A percentile compares a stretch with the other conserved stretches of the same genome.
Evolutionary conservation across 208 protist species (phyloP).

Genomic region (Leishmania major): DNA sequence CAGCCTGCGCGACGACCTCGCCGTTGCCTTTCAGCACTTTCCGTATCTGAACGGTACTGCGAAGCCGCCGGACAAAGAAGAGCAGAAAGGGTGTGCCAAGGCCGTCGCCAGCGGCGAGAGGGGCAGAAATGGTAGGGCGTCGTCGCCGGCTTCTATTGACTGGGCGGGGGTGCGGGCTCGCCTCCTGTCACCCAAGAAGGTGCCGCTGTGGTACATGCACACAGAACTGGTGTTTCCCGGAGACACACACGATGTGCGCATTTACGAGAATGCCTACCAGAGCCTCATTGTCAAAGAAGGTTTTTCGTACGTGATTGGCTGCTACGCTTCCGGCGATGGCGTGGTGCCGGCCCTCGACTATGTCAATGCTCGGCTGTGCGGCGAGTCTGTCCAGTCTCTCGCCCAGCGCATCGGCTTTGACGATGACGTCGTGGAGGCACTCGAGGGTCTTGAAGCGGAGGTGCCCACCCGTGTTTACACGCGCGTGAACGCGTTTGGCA

Average conservation of each 20-base stretch:
- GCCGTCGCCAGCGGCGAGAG: not conserved
- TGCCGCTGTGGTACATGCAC: slow-evolving; percentile 22
- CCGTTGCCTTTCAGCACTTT: slow-evolving; percentile 22
- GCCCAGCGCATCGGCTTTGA: slow-evolving; percentile 17
- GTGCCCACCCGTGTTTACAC: slow-evolving; percentile 6
- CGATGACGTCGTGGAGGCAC: slow-evolving; percentile 4
- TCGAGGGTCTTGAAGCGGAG: slow-evolving; percentile 13
- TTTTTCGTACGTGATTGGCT: slow-evolving; percentile 61
- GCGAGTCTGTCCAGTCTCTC: slow-evolving; percentile 28
- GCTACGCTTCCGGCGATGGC: slow-evolving; percentile 61
- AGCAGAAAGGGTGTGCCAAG: not conserved
- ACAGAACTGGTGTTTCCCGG: slow-evolving; percentile 14
- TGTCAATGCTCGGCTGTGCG: slow-evolving; percentile 45
- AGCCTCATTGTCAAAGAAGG: slow-evolving; percentile 49
- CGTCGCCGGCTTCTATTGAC: slow-evolving; percentile 12
- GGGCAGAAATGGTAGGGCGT: not conserved
- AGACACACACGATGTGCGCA: slow-evolving; percentile 8
- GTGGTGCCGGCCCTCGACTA: slow-evolving; percentile 70
- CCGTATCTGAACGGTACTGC: slow-evolving; percentile 36
- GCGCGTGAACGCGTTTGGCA: slow-evolving; percentile 51
- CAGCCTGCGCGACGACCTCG: slow-evolving; percentile 16
- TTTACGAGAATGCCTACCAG: slow-evolving; percentile 55
- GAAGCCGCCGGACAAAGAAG: not conserved
- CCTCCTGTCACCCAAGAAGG: slow-evolving; percentile 20
- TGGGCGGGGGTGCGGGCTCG: slow-evolving; percentile 22